These are phyloP conservation scores for Nicotiana otophora DNA, from an alignment of 257 asterid species.

Conservation along the genomic window DNA sequence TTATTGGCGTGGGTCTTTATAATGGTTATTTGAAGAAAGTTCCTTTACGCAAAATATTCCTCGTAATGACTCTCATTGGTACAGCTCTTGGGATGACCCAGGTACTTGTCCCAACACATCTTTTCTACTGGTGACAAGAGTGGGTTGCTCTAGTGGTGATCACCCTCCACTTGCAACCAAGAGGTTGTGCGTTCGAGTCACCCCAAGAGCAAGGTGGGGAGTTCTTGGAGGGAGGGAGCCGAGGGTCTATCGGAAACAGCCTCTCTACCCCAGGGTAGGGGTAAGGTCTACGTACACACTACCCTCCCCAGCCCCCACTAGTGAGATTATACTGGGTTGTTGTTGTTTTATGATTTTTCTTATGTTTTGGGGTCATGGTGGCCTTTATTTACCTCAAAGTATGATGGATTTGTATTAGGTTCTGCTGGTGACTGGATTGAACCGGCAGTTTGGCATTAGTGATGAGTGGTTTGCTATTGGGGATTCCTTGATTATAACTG, in stretches of 20 bases:
- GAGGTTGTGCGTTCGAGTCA: too few species aligned
- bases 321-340: too few species aligned
- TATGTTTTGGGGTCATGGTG: not conserved
- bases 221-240: too few species aligned
- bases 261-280: too few species aligned
- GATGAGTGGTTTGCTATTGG: conserved; percentile 98
- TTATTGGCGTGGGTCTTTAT: conserved; percentile 85
- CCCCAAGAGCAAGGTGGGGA: too few species aligned
- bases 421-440: conserved; percentile 80
- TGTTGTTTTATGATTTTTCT: not conserved
- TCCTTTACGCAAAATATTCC: conserved; percentile 74
- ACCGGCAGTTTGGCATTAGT: conserved; percentile 68
- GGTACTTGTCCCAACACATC: conserved; percentile 26
- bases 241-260: too few species aligned
- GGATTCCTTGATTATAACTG: conserved; percentile 87
- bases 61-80: conserved; percentile 66
- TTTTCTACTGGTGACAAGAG: not conserved
- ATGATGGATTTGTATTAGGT: conserved; percentile 34
- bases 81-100: conserved; percentile 90
- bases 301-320: too few species aligned
- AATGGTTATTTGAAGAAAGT: conserved; percentile 79
- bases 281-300: too few species aligned
- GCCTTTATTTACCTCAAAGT: not conserved
- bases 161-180: too few species aligned
- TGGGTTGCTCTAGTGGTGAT: too few species aligned